These are phyloP conservation scores for Schwanniomyces sp. DNA, from an alignment of 805 yeast species.

Conservation along the genomic window DNA sequence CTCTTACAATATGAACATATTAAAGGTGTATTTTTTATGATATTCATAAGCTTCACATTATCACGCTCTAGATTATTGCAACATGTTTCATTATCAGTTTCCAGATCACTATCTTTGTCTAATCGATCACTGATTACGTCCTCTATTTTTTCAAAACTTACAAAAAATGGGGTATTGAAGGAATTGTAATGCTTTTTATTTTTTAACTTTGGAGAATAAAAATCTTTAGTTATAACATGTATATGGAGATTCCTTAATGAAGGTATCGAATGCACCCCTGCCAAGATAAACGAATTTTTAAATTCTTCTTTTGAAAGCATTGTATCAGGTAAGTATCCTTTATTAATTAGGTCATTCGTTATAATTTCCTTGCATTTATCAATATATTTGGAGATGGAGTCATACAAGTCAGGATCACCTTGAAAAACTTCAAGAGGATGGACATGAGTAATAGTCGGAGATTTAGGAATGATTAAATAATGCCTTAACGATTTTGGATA, in stretches of 20 bases:
- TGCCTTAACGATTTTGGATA: constrained; percentile 68
- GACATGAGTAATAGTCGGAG: constrained; percentile 32
- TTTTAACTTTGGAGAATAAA: constrained; percentile 54
- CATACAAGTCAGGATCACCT: constrained; percentile 26
- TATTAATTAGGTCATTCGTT: constrained; percentile 25
- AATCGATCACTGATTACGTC: background rate
- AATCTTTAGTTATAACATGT: constrained; percentile 70
- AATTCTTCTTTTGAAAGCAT: constrained; percentile 13
- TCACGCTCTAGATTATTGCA: background rate
- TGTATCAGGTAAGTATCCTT: constrained; percentile 11
- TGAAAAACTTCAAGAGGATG: constrained; percentile 56
- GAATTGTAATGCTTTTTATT: constrained; percentile 68
- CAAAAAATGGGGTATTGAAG: constrained; percentile 65
- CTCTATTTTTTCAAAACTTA: constrained; percentile 47
- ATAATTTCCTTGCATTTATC: constrained; percentile 34
- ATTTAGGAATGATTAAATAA: constrained; percentile 59
- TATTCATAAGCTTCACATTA: background rate
- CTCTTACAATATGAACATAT: constrained; percentile 22
- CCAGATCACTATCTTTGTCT: background rate
- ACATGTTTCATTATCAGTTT: background rate
- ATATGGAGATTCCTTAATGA: constrained; percentile 69
- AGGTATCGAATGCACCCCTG: constrained; percentile 72
- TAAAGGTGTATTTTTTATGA: constrained; percentile 13
- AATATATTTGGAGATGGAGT: constrained; percentile 28
- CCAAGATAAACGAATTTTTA: constrained; percentile 33